Base-by-base conservation (phyloP, 2,329 filamentous ascomycete species). In the Fusarium compactum region DNA sequence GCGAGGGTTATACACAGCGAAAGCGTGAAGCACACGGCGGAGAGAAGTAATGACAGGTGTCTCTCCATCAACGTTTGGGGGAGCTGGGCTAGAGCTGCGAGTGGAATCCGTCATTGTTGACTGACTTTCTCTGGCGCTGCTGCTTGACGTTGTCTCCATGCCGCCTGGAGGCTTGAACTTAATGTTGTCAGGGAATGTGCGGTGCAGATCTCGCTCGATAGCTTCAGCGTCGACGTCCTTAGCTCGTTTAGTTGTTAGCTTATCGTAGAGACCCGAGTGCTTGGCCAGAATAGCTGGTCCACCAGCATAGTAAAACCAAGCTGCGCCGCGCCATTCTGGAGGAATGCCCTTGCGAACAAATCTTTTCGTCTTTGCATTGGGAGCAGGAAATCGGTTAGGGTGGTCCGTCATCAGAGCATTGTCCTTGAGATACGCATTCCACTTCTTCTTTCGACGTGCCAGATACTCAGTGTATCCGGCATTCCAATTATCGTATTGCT, bases 281-380 rank as follows among this genome's bases (percentile, higher is more conserved):
- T 93, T 91, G 54, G 89, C 87, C 64, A 97, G 80, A 70, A 94
- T 91, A 47, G 90, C 89, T 25, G 94, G 94, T 2, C 95, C 95
- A 22, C 94, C 94, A 14, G 94, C 94, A 78, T 98, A 98, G 82
- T 92, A 98, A 80, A 97, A 98, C 95, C 95, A 98, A 47, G 95
- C 95, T 8, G 93, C 92, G n/a, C 95, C 95, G 76, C 95, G 89
- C 90, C 94, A 97, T 71, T 97, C 94, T 0, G 95, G 93, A 5
- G 95, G 95, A 52, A 98, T 95, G 18, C 95, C 95, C 80, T 98
- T 98, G 54, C 95, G 90, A 51, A 97, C 89, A 77, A 96, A 98
- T 20, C 94, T 88, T 81, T 97, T 97, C 45, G 96, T 89, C 80
- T 97, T 97, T 47, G 90, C 88, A 52, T 90, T 93, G 56, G 90